Conservation (phyloP, 2,329 filamentous ascomycete genomes). For the Herpotrichia juniperi region DNA sequence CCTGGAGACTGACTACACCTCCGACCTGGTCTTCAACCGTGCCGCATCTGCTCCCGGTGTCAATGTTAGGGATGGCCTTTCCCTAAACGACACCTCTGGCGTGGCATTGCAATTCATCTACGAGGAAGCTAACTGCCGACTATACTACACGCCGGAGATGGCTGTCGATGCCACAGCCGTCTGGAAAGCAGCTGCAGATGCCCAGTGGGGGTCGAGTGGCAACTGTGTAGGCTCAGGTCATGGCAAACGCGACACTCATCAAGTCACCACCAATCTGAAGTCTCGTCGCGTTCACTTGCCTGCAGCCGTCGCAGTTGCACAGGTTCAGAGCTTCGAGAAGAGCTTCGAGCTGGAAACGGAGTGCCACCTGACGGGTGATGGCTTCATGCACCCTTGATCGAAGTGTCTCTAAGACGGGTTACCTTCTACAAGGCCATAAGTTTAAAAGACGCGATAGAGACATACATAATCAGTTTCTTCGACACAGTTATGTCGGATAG, state of each 20-base stretch:
- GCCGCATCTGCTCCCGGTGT: slow-evolving; percentile 25
- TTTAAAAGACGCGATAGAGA: not conserved
- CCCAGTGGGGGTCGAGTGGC: slow-evolving; percentile 37
- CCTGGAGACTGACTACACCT: slow-evolving; percentile 30
- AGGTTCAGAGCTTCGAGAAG: slow-evolving; percentile 19
- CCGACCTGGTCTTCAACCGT: slow-evolving; percentile 33
- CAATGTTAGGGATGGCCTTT: slow-evolving; percentile 45
- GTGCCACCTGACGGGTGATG: slow-evolving; percentile 32
- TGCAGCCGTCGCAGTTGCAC: slow-evolving; percentile 22
- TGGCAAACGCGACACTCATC: slow-evolving; percentile 23
- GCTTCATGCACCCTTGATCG: slow-evolving; percentile 43
- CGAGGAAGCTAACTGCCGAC: slow-evolving; percentile 47
- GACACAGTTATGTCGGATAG: not conserved
- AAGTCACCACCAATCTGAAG: slow-evolving; percentile 32
- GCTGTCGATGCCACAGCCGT: slow-evolving; percentile 44
- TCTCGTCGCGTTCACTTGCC: slow-evolving; percentile 21
- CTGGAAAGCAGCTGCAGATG: slow-evolving; percentile 48
- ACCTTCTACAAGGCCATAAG: not conserved
- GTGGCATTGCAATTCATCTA: slow-evolving; percentile 47
- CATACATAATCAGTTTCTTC: not conserved
- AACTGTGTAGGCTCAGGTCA: slow-evolving; percentile 38
- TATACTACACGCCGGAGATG: slow-evolving; percentile 50
- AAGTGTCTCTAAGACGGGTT: not conserved
- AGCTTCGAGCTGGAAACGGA: slow-evolving; percentile 38
- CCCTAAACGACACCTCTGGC: slow-evolving; percentile 35